Percentiles rank a stretch among this genome's conserved stretches.
Evolutionary conservation across 352 stramenopile species (phyloP).

Genomic region (Globisporangium apiculatum): DNA sequence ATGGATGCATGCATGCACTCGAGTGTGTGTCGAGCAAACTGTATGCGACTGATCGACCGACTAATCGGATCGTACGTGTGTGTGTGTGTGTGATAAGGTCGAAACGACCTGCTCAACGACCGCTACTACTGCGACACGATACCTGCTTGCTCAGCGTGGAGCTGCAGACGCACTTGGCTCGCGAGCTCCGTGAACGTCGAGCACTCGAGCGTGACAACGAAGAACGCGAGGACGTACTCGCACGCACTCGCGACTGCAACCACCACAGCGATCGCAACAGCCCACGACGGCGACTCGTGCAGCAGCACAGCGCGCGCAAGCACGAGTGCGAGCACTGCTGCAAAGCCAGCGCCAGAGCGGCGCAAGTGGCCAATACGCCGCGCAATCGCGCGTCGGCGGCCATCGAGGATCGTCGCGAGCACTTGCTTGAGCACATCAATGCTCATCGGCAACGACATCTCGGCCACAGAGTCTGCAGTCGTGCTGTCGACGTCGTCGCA

Average conservation of each 20-base stretch:
- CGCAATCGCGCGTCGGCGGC: conserved; percentile 30
- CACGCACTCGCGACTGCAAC: conserved; percentile 28
- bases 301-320: conserved; percentile 25
- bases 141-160: conserved; percentile 23
- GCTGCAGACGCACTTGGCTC: conserved; percentile 61
- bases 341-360: conserved; percentile 21
- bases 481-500: conserved; percentile 30
- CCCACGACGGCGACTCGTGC: conserved; percentile 20
- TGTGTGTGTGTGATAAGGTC: no score
- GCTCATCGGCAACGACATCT: conserved; percentile 8
- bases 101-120: no score
- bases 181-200: conserved; percentile 72
- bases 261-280: conserved; percentile 25
- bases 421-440: conserved; percentile 41
- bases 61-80: no score
- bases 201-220: conserved; percentile 74
- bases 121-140: no score
- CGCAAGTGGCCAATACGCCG: conserved; percentile 31
- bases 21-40: no score
- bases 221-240: conserved; percentile 75
- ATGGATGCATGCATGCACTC: no score
- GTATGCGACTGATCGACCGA: no score
- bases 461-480: conserved; percentile 14
- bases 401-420: conserved; percentile 27
- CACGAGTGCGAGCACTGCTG: conserved; percentile 5